Evolutionary conservation across 805 yeast genomes (phyloP).

Genomic region (Candida coquimbonensis): DNA sequence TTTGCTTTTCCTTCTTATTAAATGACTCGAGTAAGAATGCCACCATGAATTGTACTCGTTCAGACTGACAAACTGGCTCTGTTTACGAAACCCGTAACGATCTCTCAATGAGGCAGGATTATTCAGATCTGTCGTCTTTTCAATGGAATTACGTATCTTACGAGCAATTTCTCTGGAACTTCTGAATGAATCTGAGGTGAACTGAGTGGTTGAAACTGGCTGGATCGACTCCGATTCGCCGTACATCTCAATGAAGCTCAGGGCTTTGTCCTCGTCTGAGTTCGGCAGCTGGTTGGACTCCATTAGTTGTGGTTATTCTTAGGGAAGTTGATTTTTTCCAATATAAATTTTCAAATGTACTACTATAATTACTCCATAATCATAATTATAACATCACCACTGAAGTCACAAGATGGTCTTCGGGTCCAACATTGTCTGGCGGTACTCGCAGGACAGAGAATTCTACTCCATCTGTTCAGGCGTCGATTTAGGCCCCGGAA

Average conservation of each 20-base stretch:
- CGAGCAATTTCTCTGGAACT: constrained; percentile 2
- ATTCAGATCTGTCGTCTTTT: neutral
- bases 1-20: constrained; percentile 59
- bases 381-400: too few species aligned
- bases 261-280: constrained; percentile 8
- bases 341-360: too few species aligned
- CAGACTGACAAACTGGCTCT: constrained; percentile 43
- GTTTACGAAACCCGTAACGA: constrained; percentile 82
- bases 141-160: constrained; percentile 12
- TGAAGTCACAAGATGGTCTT: constrained; percentile 12
- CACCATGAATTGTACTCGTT: constrained; percentile 73
- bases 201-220: too few species aligned
- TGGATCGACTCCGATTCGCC: constrained; percentile 15
- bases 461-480: constrained; percentile 27
- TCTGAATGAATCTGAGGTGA: neutral
- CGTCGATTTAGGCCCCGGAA: constrained; percentile 26
- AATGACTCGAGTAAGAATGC: constrained; percentile 50
- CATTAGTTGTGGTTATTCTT: neutral
- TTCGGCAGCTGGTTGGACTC: neutral
- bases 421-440: constrained; percentile 26
- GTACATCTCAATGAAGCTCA: constrained; percentile 33
- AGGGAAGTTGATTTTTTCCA: too few species aligned
- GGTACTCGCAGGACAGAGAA: constrained; percentile 22
- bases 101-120: constrained; percentile 36
- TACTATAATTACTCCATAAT: too few species aligned